Percentiles rank a stretch among this genome's conserved stretches.
Conservation (phyloP, 805 yeast species). For the Debaryomyces hansenii region DNA sequence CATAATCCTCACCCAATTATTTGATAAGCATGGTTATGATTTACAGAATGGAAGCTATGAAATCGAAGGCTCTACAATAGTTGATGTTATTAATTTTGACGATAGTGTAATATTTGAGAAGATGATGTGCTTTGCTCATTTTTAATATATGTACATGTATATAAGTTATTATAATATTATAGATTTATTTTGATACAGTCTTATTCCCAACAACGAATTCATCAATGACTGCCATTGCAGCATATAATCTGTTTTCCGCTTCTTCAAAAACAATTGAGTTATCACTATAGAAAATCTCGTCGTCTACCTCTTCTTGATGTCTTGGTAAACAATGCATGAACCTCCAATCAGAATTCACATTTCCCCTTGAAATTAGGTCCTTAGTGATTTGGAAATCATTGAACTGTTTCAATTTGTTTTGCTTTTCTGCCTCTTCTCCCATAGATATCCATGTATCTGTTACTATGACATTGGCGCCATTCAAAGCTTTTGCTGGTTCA, state of each 20-base stretch:
- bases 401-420: conserved; percentile 67
- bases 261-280: conserved; percentile 79
- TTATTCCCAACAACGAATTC: conserved; percentile 81
- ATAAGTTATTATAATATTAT: not conserved
- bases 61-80: conserved; percentile 1
- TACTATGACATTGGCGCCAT: conserved; percentile 71
- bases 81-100: conserved; percentile 9
- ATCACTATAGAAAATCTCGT: conserved; percentile 79
- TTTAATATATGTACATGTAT: conserved; percentile 2
- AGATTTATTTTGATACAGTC: conserved; percentile 17
- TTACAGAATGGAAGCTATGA: conserved; percentile 7
- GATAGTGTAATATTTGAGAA: conserved; percentile 5
- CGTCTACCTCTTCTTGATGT: conserved; percentile 85
- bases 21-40: conserved; percentile 1
- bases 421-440: conserved; percentile 86
- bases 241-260: conserved; percentile 90
- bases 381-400: conserved; percentile 76
- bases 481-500: conserved; percentile 69
- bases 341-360: conserved; percentile 62
- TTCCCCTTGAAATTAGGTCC: conserved; percentile 57
- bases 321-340: conserved; percentile 97
- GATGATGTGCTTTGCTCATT: conserved; percentile 13
- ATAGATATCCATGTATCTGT: conserved; percentile 93
- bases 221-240: conserved; percentile 88
- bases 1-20: conserved; percentile 4